Percentiles rank a stretch among this genome's conserved stretches.
These are phyloP conservation scores for Diaporthe aspalathi DNA, from an alignment of 2,329 filamentous ascomycete genomes.

Conservation along the genomic window DNA sequence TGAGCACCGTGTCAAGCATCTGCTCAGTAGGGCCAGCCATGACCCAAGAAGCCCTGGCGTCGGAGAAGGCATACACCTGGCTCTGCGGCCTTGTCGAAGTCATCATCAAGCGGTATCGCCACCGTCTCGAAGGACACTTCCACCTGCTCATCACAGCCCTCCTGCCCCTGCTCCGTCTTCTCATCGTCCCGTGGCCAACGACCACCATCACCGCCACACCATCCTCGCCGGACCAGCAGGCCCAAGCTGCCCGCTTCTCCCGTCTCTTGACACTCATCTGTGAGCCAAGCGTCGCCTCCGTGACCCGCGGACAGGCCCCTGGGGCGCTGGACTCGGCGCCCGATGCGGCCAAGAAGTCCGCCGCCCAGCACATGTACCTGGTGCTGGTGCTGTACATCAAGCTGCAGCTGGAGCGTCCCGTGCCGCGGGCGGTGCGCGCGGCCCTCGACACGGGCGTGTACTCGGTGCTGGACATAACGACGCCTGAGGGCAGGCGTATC, in stretches of 20 bases:
- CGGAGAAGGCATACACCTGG: conserved; percentile 55
- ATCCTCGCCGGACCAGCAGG: conserved; percentile 47
- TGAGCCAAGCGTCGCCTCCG: conserved; percentile 67
- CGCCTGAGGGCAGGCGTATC: conserved; percentile 64
- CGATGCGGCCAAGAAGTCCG: conserved; percentile 70
- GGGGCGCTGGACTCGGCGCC: conserved; percentile 67
- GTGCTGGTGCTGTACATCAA: conserved; percentile 70
- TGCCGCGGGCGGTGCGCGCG: conserved; percentile 63
- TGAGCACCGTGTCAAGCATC: conserved; percentile 57
- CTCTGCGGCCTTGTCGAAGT: conserved; percentile 66
- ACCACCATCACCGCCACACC: conserved; percentile 42
- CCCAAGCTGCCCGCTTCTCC: conserved; percentile 63
- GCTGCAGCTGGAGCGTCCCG: conserved; percentile 67
- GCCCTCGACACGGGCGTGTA: conserved; percentile 69
- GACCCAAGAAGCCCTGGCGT: conserved; percentile 45
- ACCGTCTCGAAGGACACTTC: conserved; percentile 71
- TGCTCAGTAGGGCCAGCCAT: conserved; percentile 44
- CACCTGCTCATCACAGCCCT: conserved; percentile 67
- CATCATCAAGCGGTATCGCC: conserved; percentile 69
- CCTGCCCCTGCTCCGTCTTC: conserved; percentile 65
- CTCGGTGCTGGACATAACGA: conserved; percentile 69
- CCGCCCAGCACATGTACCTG: conserved; percentile 71
- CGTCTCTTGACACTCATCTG: conserved; percentile 70
- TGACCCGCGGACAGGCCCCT: conserved; percentile 59
- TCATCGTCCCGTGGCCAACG: conserved; percentile 51